Evolutionary conservation across 768 basidiomycete species (phyloP).

Genomic region (Nidularia sp.): DNA sequence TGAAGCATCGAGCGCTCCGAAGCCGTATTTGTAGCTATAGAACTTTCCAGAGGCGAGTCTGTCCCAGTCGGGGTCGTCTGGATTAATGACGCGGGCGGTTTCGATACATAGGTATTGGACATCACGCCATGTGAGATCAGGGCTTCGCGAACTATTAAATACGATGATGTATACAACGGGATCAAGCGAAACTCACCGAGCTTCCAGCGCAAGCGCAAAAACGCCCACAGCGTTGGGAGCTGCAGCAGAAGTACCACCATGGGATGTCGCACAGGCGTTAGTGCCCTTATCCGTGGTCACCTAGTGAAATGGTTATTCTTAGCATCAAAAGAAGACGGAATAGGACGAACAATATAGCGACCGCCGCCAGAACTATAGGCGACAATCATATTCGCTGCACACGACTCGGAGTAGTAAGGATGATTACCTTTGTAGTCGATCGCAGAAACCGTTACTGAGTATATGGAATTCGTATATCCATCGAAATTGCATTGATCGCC

Average conservation of each 20-base stretch:
- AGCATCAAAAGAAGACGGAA: constrained; percentile 1
- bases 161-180: too few relatives aligned
- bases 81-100: constrained; percentile 75
- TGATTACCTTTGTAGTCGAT: constrained; percentile 91
- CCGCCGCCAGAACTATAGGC: constrained; percentile 95
- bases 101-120: constrained; percentile 85
- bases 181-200: constrained; percentile 46
- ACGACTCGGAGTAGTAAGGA: constrained; percentile 97
- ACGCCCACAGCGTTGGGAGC: constrained; percentile 96
- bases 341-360: constrained; percentile 76
- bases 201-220: constrained; percentile 85
- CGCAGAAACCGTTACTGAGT: constrained; percentile 93
- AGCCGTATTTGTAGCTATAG: constrained; percentile 92
- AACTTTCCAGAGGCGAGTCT: constrained; percentile 61
- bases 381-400: constrained; percentile 95
- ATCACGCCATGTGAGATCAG: constrained; percentile 96
- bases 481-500: constrained; percentile 99
- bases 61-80: constrained; percentile 94
- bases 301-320: constrained; percentile 34
- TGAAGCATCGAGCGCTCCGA: constrained; percentile 83
- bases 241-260: constrained; percentile 97
- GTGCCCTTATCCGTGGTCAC: constrained; percentile 93
- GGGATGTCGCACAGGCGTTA: constrained; percentile 71
- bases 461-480: constrained; percentile 98
- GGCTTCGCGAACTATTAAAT: constrained; percentile 37